Evolutionary conservation across 371 early-diverging fungal genomes (phyloP), one percentile per base, ranked within the genome.

Genomic region (Mucor mucedo): DNA sequence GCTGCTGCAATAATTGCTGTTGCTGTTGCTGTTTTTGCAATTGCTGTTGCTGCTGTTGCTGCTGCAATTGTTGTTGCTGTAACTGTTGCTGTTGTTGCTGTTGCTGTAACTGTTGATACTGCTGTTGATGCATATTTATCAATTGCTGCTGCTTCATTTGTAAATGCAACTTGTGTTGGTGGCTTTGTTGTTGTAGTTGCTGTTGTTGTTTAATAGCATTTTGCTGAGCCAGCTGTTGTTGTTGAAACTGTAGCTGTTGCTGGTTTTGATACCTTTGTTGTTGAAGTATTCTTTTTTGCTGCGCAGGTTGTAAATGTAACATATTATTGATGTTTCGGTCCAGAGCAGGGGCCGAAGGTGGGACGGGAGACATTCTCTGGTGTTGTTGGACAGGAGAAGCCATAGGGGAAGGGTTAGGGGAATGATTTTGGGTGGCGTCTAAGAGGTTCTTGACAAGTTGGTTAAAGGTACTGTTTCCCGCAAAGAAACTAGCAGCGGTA

Each of bases 61-160:
- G 58, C 9, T 40, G 52, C 44, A 30, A 44, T 41, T 63, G 64
- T 32, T 32, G 64, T 38, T 57, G 64, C 29, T 40, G 57, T 47
- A 50, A 58, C 1, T 21, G 28, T 32, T 49, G 50, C 30, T 39
- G 52, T 42, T 50, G 60, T 42, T 40, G 39, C 4, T 40, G 40
- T 4, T 50, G 35, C 40, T 50, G 60, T 28, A 39, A 52, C n/a
- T 52, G 42, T 13, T 52, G 59, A 27, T 50, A 40, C 39, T 39
- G 40, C 5, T 47, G 47, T 47, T 47, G 47, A 21, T 47, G 47
- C 44, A n/a, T 4, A 11, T 41, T 9, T 41, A 9, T 14, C 14
- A 41, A 41, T 41, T 11, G 11, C 2, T 41, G 41, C 14, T 41
- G 41, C 8, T 41, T 41, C 6, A 14, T 11, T 60, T 41, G 30